These are phyloP conservation scores for Arxiozyma heterogenica DNA, from an alignment of 1,139 yeast species.

Conservation along the genomic window DNA sequence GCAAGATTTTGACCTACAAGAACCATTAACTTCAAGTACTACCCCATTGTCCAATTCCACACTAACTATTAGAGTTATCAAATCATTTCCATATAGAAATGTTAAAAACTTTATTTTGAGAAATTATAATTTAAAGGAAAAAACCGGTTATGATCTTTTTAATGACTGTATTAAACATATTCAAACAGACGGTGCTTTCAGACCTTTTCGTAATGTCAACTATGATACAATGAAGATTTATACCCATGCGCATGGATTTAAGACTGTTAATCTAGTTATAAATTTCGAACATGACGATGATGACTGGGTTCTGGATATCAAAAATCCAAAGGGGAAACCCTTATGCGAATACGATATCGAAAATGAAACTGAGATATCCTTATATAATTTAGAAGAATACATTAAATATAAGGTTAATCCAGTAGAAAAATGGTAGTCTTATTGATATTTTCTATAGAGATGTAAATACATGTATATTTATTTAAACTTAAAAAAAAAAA, in stretches of 20 bases:
- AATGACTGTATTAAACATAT: constrained; percentile 43
- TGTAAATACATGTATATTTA: not conserved
- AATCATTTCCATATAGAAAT: constrained; percentile 87
- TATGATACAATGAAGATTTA: constrained; percentile 77
- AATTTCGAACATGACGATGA: constrained; percentile 65
- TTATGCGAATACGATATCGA: constrained; percentile 64
- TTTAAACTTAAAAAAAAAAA: not conserved
- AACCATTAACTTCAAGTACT: constrained; percentile 33
- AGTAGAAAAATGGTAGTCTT: constrained; percentile 71
- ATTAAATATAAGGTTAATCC: constrained; percentile 67
- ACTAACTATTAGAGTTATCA: constrained; percentile 74
- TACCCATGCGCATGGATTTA: constrained; percentile 91
- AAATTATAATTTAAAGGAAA: constrained; percentile 59
- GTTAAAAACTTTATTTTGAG: constrained; percentile 71
- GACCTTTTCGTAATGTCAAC: constrained; percentile 75
- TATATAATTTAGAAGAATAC: constrained; percentile 63
- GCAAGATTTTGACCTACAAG: constrained; percentile 23
- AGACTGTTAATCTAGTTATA: constrained; percentile 84
- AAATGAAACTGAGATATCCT: constrained; percentile 85
- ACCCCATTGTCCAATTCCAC: constrained; percentile 42
- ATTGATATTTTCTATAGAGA: not conserved
- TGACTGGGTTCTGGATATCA: constrained; percentile 49
- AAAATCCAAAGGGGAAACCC: constrained; percentile 34
- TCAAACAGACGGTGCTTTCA: constrained; percentile 54
- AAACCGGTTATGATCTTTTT: constrained; percentile 58